phyloP scores from a whole-genome alignment of 192 early-diverging fungal genomes.

The Gigaspora rosea region DNA sequence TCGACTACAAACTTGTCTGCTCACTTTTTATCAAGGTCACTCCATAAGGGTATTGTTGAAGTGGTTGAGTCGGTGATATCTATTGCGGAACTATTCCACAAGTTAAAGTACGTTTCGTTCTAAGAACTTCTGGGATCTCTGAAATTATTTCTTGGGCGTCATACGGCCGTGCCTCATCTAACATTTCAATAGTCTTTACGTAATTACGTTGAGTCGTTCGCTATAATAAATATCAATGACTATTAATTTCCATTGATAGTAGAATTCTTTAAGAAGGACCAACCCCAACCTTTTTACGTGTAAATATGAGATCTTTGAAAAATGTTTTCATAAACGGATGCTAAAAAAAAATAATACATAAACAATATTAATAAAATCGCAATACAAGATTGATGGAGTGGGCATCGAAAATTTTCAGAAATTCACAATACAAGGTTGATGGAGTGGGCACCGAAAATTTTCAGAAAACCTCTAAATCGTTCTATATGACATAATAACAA shows the following conservation, averaged over 20 bases:
- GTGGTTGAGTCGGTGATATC: no score
- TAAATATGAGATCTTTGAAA: conserved; percentile 26
- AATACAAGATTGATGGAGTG: conserved; percentile 10
- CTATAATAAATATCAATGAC: conserved; percentile 20
- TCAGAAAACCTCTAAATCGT: conserved; percentile 25
- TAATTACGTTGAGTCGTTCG: conserved; percentile 14
- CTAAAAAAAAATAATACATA: neutral
- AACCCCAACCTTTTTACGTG: conserved; percentile 23
- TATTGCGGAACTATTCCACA: no score
- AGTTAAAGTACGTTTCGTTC: conserved; percentile 11
- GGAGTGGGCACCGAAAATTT: conserved; percentile 19
- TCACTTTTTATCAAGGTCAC: no score
- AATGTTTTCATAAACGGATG: conserved; percentile 9
- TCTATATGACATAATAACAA: conserved; percentile 12
- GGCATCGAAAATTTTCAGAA: conserved; percentile 22
- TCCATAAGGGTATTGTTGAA: no score
- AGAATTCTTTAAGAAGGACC: conserved; percentile 7
- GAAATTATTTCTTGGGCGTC: conserved; percentile 19
- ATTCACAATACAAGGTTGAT: conserved; percentile 20
- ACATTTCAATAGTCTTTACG: conserved; percentile 10
- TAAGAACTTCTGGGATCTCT: conserved; percentile 22
- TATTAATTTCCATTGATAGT: conserved; percentile 20
- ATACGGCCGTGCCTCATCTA: conserved; percentile 22
- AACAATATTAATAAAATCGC: neutral
- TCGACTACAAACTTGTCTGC: no score